Percentiles rank a stretch among this genome's conserved stretches.
These are phyloP conservation scores for Apiospora marii DNA, from an alignment of 2,329 filamentous ascomycete species.

Conservation along the genomic window DNA sequence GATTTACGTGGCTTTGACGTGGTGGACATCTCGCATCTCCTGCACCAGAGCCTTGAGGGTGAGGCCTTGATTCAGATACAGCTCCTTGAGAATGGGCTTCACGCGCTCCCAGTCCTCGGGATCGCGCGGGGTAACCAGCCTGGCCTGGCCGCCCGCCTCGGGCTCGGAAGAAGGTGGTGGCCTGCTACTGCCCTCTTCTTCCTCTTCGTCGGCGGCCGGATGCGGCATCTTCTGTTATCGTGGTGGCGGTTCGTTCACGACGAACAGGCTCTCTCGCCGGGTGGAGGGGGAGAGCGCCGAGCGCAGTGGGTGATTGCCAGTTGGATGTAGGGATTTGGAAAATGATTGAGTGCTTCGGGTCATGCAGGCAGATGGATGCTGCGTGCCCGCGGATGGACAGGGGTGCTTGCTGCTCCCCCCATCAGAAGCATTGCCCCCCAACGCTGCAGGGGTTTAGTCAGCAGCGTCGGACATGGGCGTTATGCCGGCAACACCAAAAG, in stretches of 20 bases:
- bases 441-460: slow-evolving; percentile 1
- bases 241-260: neutral
- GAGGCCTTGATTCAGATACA: slow-evolving; percentile 20
- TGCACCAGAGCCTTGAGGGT: slow-evolving; percentile 17
- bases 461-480: slow-evolving; percentile 6
- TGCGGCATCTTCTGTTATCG: neutral
- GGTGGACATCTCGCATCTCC: slow-evolving; percentile 8
- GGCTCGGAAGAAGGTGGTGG: neutral
- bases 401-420: neutral
- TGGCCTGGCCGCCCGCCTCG: neutral
- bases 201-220: neutral
- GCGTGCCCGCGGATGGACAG: neutral
- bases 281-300: neutral
- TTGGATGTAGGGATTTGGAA: slow-evolving; percentile 16
- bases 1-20: slow-evolving; percentile 11
- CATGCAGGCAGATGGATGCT: slow-evolving; percentile 14
- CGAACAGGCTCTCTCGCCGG: neutral
- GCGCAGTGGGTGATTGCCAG: slow-evolving; percentile 14
- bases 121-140: slow-evolving; percentile 19
- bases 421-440: neutral
- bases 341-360: neutral
- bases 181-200: slow-evolving; percentile 3
- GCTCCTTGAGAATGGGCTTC: slow-evolving; percentile 20
- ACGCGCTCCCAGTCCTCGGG: slow-evolving; percentile 21
- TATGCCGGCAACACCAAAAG: neutral